phyloP scores from a whole-genome alignment of 495 filamentous ascomycete species.

The Pyrenula massariospora region DNA sequence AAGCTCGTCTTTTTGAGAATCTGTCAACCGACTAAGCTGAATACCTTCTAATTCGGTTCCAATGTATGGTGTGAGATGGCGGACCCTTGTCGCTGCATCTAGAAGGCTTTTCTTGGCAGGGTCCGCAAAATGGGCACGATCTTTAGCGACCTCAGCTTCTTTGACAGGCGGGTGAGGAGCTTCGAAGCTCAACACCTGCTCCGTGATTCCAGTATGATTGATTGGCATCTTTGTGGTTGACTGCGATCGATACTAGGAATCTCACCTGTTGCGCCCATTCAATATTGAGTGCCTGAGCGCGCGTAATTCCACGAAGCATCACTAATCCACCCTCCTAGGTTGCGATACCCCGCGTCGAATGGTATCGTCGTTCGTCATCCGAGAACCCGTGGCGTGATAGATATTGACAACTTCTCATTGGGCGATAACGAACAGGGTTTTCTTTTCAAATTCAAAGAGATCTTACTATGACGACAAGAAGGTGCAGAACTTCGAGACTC shows the following conservation, averaged over 20 bases:
- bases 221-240: conserved; percentile 3
- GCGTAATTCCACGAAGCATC: not conserved
- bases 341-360: conserved; percentile 1
- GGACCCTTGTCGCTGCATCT: conserved; percentile 13
- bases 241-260: conserved; percentile 1
- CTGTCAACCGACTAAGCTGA: conserved; percentile 25
- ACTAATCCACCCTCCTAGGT: not conserved
- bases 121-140: conserved; percentile 39
- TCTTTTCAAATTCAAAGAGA: not conserved
- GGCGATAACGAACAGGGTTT: not conserved
- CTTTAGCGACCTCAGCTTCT: conserved; percentile 16
- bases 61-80: conserved; percentile 26
- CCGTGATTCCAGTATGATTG: conserved; percentile 9
- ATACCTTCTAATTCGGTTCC: conserved; percentile 29
- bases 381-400: not conserved
- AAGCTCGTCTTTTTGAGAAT: conserved; percentile 27
- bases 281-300: not conserved
- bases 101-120: conserved; percentile 37
- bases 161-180: conserved; percentile 4
- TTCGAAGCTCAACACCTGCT: conserved; percentile 5
- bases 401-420: not conserved
- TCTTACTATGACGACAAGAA: not conserved
- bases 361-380: not conserved
- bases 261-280: not conserved
- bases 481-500: not conserved